Evolutionary conservation across 176 grass and related monocot genomes (phyloP).

Genomic region (Carex parvula): DNA sequence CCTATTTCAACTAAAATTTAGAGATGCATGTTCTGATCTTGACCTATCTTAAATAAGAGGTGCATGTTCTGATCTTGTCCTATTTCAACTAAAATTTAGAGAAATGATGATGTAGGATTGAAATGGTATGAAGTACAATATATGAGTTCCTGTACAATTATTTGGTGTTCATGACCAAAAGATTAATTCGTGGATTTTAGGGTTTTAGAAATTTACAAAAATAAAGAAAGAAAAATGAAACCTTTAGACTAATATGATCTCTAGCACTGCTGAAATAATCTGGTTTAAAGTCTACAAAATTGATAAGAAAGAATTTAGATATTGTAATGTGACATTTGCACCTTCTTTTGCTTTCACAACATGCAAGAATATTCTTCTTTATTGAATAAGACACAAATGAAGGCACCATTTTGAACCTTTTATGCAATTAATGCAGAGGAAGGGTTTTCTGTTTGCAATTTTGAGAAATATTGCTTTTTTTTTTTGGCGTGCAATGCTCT

Average conservation of each 20-base stretch:
- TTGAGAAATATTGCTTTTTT: neutral
- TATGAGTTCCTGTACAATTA: neutral
- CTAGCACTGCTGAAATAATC: neutral
- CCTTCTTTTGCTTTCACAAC: neutral
- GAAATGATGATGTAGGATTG: neutral
- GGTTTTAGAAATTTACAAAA: neutral
- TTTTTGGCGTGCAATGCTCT: neutral
- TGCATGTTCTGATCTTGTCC: too few relatives aligned
- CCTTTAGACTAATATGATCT: neutral
- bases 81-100: neutral
- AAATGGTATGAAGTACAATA: neutral
- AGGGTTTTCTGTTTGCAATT: conserved; percentile 17
- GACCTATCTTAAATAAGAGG: too few relatives aligned
- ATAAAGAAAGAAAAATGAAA: neutral
- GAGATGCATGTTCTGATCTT: too few relatives aligned
- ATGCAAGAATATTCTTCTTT: neutral
- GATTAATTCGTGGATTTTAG: neutral
- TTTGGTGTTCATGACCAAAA: neutral
- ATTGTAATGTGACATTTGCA: neutral
- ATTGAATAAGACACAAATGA: neutral
- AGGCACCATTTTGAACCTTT: neutral
- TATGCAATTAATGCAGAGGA: neutral
- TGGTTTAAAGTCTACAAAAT: neutral
- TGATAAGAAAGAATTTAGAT: neutral
- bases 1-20: neutral